Evolutionary conservation across 345 rosid species (phyloP), one percentile per base, ranked within the genome.

Genomic region (Brassica juncea): DNA sequence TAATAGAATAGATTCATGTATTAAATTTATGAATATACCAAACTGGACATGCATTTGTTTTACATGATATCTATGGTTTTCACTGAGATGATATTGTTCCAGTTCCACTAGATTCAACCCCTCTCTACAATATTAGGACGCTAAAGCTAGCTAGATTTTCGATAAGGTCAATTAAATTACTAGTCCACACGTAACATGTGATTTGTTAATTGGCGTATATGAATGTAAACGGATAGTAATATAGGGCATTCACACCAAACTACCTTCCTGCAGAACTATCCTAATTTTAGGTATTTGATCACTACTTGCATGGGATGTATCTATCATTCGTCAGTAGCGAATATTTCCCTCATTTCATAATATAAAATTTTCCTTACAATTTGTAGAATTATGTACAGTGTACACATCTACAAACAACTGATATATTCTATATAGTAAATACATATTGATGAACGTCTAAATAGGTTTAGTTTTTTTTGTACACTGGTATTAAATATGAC

Each of bases 291-390:
- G 76, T 72, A 73, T 39, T 71, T 35, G 81, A 83, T 80, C 77
- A 74, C 61, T 83, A 85, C 87, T 76, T 87, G 83, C 85, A 78
- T 77, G 87, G 87, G 82, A 82, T 82, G 85, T 86, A 88, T 86
- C 86, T 78, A 74, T 81, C 73, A 68, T 66, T 47, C 70, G 37
- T 76, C 58, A 67, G 58, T 67, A 58, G 21, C 58, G 54, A 70
- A 70, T 59, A 54, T 57, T 6, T 28, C 44, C 44, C 70, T 49
- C 25, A 28, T 19, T 74, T 54, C 25, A n/a, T 14, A 74, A 2
- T 49, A 15, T 16, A 47, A 0, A 5, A 30, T 47, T 4, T 44
- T 49, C 9, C 34, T 19, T 64, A 8, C 16, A 62, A 42, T 6
- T 47, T 62, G 31, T 28, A 44, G 37, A 3, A 8, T 49, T 49